Evolutionary conservation across 352 stramenopile genomes (phyloP), one percentile per base, ranked within the genome.

Genomic region (Globisporangium heterothallicum): DNA sequence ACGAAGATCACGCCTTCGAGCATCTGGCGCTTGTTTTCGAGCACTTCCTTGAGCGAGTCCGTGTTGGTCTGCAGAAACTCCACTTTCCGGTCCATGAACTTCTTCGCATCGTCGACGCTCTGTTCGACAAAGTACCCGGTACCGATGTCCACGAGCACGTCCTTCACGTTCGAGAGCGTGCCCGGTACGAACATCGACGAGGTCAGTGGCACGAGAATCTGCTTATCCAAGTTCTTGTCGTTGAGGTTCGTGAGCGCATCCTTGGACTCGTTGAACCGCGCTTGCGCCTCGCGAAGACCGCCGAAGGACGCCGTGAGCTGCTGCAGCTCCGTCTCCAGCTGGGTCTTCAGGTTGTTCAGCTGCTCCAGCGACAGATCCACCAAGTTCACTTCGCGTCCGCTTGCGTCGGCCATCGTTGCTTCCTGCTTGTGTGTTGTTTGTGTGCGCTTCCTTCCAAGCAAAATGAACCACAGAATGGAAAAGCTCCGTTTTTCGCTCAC

Each of bases 111-210:
- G n/a, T 77, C 80, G 42, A 86, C 63, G 36, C 66, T 87, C 56
- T 98, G 95, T 72, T 98, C 86, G 24, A 94, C 83, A 67, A 96
- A 98, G 73, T 97, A 98, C 19, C 92, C 94, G 26, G 94, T 97
- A 26, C 94, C 94, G n/a, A 98, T 68, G 56, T 98, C 94, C 51
- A 97, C 89, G 32, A 98, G 73, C 40, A 98, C 74, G 41, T 94
- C 81, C 25, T 88, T 73, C 16, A 92, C 83, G 55, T 94, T 88
- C 29, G 75, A 63, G 26, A 97, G 74, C 50, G 72, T 95, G 18
- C 88, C 94, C 0, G 89, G 88, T 22, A 96, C 91, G 58, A 98
- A 98, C 57, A 98, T 90, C 52, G 85, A 97, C 59, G 94, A 86
- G n/a, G 94, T 98, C 26, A 98, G 72, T 29, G 94, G 94, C 53